Base-by-base conservation (phyloP, 176 grass and related monocot species). In the Carex myosuroides region DNA sequence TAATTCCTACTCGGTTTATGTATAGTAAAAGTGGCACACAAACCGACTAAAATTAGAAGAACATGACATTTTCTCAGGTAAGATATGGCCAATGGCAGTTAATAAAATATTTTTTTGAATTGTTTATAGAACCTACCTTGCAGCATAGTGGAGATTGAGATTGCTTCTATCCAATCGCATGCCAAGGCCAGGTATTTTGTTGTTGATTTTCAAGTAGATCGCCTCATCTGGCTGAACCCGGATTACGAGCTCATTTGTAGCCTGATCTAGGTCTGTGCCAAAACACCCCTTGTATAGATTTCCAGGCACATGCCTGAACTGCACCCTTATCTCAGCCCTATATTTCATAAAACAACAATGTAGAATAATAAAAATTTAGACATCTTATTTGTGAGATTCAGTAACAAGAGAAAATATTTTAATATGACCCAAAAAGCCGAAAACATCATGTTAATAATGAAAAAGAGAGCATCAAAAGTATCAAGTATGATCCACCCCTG, bases 201-300 rank as follows among this genome's bases (percentile, higher is more conserved):
- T 97, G 79, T 97, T 97, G 84, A 97, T 97, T 81, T 97, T 97
- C 32, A 97, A 84, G 72, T 97, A 97, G 50, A 97, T 94, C 64
- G 89, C 90, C 81, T 97, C 95, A 85, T 97, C 92, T 1, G 92
- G 95, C 88, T 97, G 95, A 4, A 97, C 95, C 6, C 95, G 90
- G 77, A 97, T 97, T 35, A 97, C 95, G 48, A 97, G 92, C 79
- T 97, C 95, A 87, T 97, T 97, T 57, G 92, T 92, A 50, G 95
- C 89, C 74, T 73, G 91, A 56, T 97, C 95, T 77, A 97, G 87
- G 89, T 97, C 89, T 13, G 95, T 92, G 30, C 95, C 92, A 48
- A 97, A 97, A 82, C 85, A 87, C 39, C 90, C 84, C 80, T 94
- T 97, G 65, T 97, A 97, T 5, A 97, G 85, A 78, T 97, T 97